A percentile compares a stretch with the other conserved stretches of the same genome.
Conservation (phyloP, 2,329 filamentous ascomycete species). For the Penicillium nordicum region DNA sequence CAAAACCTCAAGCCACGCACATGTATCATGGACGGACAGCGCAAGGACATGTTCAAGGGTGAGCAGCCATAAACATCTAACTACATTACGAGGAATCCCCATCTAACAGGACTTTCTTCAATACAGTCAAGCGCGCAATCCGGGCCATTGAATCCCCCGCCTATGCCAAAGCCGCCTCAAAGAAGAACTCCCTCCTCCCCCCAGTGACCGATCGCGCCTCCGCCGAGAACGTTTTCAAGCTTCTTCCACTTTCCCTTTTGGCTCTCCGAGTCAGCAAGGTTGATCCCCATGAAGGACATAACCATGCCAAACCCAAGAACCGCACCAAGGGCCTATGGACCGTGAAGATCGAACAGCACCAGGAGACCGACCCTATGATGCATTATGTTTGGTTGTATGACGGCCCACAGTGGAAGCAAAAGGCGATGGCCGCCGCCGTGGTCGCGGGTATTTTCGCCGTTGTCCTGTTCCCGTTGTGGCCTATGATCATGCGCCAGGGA, state of each 20-base stretch:
- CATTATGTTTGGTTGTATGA: slow-evolving; percentile 98
- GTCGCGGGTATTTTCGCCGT: slow-evolving; percentile 79
- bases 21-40: slow-evolving; percentile 89
- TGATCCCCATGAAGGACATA: slow-evolving; percentile 72
- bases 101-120: neutral
- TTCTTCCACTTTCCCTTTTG: slow-evolving; percentile 89
- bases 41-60: slow-evolving; percentile 98
- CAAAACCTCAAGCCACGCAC: slow-evolving; percentile 88
- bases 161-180: slow-evolving; percentile 77
- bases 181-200: slow-evolving; percentile 85
- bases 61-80: slow-evolving; percentile 15
- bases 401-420: slow-evolving; percentile 87
- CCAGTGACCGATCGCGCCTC: slow-evolving; percentile 82
- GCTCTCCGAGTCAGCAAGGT: slow-evolving; percentile 84
- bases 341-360: slow-evolving; percentile 91
- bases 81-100: neutral
- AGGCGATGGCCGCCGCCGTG: slow-evolving; percentile 82
- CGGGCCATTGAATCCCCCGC: slow-evolving; percentile 83
- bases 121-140: slow-evolving; percentile 86
- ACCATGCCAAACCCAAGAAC: slow-evolving; percentile 66
- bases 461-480: slow-evolving; percentile 96
- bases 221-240: slow-evolving; percentile 90
- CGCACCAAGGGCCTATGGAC: slow-evolving; percentile 94
- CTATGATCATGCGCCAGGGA: slow-evolving; percentile 80
- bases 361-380: slow-evolving; percentile 65